A percentile compares a stretch with the other conserved stretches of the same genome.
phyloP scores from a whole-genome alignment of 139 green algal species.

The Ulvella scutata region DNA sequence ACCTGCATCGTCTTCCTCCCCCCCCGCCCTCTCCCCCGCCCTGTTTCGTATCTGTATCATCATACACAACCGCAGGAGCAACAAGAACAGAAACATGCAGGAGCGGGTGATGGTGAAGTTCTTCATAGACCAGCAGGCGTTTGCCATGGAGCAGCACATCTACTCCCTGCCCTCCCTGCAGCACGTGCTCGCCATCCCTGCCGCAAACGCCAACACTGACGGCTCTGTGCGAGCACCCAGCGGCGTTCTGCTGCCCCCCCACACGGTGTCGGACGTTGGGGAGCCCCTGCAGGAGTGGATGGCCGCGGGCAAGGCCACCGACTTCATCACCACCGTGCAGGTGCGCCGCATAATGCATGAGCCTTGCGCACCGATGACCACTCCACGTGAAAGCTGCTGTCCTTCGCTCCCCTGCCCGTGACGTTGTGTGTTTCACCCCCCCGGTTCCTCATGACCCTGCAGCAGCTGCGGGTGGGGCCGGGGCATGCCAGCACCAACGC shows the following conservation, averaged over 20 bases:
- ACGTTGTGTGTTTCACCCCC: not conserved
- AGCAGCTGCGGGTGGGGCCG: not conserved
- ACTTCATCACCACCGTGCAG: constrained; percentile 3
- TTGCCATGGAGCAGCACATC: not conserved
- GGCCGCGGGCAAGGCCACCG: not conserved
- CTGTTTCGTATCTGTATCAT: too few species aligned
- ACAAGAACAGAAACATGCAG: too few species aligned
- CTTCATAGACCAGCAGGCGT: not conserved
- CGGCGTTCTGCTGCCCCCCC: not conserved
- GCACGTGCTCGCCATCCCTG: not conserved
- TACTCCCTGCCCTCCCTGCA: not conserved
- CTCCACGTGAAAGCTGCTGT: not conserved
- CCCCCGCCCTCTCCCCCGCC: too few species aligned
- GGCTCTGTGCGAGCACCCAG: not conserved
- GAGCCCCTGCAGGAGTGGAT: not conserved
- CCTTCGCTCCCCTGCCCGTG: not conserved
- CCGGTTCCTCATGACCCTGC: not conserved
- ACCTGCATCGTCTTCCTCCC: too few species aligned
- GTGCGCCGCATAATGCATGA: not conserved
- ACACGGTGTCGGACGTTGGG: not conserved
- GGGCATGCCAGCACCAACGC: not conserved
- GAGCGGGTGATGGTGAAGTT: too few species aligned
- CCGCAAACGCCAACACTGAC: not conserved
- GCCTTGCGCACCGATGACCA: not conserved
- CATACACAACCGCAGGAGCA: too few species aligned